These are phyloP conservation scores for Cladobotryum protrusum DNA, from an alignment of 2,329 filamentous ascomycete species.

Conservation along the genomic window DNA sequence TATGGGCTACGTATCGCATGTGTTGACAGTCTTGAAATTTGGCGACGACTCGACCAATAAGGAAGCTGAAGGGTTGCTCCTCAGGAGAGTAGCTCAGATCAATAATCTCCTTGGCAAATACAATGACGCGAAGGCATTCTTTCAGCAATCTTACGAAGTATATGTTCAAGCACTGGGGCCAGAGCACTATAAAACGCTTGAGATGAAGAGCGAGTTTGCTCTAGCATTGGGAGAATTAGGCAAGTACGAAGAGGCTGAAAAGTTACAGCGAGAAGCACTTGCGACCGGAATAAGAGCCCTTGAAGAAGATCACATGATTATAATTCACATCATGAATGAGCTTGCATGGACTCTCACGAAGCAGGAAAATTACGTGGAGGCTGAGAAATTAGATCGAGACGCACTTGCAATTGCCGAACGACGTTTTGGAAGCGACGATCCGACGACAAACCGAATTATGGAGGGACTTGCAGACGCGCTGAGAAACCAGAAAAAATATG, in stretches of 20 bases:
- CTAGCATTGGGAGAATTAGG: conserved; percentile 14
- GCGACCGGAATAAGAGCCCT: too few relatives aligned
- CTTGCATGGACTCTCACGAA: too few relatives aligned
- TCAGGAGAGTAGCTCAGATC: not conserved
- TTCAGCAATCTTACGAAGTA: not conserved
- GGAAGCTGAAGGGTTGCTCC: not conserved
- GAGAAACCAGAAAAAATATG: conserved; percentile 4
- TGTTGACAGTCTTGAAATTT: not conserved
- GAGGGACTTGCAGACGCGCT: not conserved
- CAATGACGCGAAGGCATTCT: not conserved
- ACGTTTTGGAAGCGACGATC: too few relatives aligned
- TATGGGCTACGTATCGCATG: not conserved
- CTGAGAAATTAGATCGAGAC: too few relatives aligned
- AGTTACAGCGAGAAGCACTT: not conserved
- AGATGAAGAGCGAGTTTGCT: not conserved
- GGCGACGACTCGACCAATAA: not conserved
- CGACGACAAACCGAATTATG: not conserved
- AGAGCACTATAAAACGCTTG: not conserved
- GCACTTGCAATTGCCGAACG: too few relatives aligned
- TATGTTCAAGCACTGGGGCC: not conserved
- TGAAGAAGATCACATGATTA: too few relatives aligned
- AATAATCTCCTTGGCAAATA: not conserved
- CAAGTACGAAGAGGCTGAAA: conserved; percentile 20
- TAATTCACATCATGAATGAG: too few relatives aligned
- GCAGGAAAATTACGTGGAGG: too few relatives aligned